Base-by-base conservation (phyloP, 2,329 filamentous ascomycete species). In the Curvularia lunata region DNA sequence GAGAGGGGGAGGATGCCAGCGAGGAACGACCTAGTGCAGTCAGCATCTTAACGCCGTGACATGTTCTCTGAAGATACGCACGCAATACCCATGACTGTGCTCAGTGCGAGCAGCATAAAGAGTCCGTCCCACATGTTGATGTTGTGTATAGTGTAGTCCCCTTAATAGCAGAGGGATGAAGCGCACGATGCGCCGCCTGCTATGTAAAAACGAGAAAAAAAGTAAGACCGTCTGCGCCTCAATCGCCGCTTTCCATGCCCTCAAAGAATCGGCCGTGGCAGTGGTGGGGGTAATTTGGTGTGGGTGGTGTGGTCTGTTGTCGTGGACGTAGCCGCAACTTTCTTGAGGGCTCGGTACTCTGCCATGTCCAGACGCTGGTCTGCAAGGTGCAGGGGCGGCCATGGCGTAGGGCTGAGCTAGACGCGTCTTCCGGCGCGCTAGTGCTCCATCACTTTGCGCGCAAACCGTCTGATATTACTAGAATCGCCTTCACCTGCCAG, bases 1-100 rank as follows among this genome's bases (percentile, higher is more conserved):
- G 92, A 93, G 49, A 99, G 83, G 37, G 95, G 95, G 64, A 99
- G 83, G 66, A 92, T 90, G 78, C 95, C 95, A 67, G 94, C 93
- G 54, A 97, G 85, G 77, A 98, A 97, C 58, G 95, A 98, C 70
- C 94, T 97, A 75, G 66, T 57, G 46, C 37, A 49, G 66, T 71
- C 32, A 74, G 62, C 52, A 52, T 4, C 13, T 9, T 5, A 9
- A 6, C 16, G 4, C 34, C 10, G 21, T n/a, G 6, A 16, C 9
- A 34, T 42, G 8, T 19, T 9, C 19, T 27, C 5, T 45, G 18
- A 25, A 16, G 27, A 46, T 8, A 74, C 84, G 78, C 76, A 88
- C 85, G 86, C 86, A 72, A 83, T 77, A 59, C 84, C 86, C 86
- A 89, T 89, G 64, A 88, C 82, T 62, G 82, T 79, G 84, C 87